Base-by-base conservation (phyloP, 1,284 basidiomycete genomes). In the Waitea zeae region DNA sequence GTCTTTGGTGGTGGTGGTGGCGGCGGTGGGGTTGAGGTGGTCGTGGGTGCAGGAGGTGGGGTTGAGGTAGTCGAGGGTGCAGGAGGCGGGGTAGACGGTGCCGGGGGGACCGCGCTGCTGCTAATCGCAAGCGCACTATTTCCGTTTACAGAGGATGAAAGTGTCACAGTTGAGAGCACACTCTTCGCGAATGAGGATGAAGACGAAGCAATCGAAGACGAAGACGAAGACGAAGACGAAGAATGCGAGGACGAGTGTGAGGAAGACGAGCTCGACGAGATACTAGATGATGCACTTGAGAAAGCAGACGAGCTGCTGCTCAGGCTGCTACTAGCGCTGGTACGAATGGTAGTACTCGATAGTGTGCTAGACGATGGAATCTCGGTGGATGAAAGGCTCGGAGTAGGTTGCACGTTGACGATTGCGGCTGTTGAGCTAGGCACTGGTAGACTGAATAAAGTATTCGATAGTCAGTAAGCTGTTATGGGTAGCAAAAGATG, bases 1-100 rank as follows among this genome's bases (percentile, higher is more conserved):
- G 40, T 35, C 17, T 38, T 30, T n/a, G 17, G 42, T 18, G n/a
- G 34, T 24, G 13, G 38, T 18, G 7, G 44, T 6, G 14, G 41
- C 13, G 40, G 30, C 9, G 40, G 11, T 20, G 36, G 31, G 22
- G 33, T 26, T 5, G 36, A 31, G 11, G 29, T 30, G 29, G 11
- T 30, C 9, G 7, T 15, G 13, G 39, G 34, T 31, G 40, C 34
- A 17, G 39, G 6, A 12, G 42, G 7, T 19, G 17, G n/a, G 20
- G 15, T 20, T 31, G 31, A 12, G 36, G 28, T 14, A 11, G 29
- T 9, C 11, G 29, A 29, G 2, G 37, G 19, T 5, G 37, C 12
- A 11, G 42, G 13, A 6, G 38, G 27, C 12, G 22, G 15, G 11
- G 42, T 17, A 3, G 35, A 24, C 17, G 39, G 34, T 5, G 24